A percentile compares a stretch with the other conserved stretches of the same genome.
phyloP scores from a whole-genome alignment of 768 basidiomycete genomes.

The Trametes coccinea region DNA sequence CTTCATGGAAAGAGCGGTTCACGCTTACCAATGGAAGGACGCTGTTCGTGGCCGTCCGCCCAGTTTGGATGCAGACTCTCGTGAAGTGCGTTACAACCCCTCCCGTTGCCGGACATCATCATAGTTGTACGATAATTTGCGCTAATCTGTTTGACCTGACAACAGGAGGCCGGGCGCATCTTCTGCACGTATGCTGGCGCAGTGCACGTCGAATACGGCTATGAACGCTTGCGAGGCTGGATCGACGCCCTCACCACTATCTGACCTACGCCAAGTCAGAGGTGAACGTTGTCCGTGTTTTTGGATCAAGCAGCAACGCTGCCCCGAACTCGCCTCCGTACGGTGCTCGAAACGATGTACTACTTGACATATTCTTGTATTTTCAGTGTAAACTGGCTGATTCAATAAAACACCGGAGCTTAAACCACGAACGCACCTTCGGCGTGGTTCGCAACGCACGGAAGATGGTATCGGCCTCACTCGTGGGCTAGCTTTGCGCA shows the following conservation, averaged over 20 bases:
- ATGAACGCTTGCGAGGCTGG: not conserved
- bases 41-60: not conserved
- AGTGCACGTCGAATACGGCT: slow-evolving; percentile 3
- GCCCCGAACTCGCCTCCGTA: too few species aligned
- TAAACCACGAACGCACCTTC: too few species aligned
- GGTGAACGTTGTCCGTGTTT: too few species aligned
- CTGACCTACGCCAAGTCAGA: not conserved
- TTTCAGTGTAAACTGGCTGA: too few species aligned
- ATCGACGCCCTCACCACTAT: not conserved
- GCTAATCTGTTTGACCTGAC: not conserved
- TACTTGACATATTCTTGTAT: too few species aligned
- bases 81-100: not conserved
- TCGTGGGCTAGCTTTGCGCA: too few species aligned
- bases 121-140: not conserved
- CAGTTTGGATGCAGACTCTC: not conserved
- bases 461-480: too few species aligned
- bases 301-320: too few species aligned
- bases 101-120: not conserved
- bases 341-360: too few species aligned
- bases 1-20: slow-evolving; percentile 1
- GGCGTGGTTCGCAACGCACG: too few species aligned
- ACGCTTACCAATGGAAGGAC: not conserved
- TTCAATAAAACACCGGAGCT: too few species aligned
- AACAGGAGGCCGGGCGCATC: slow-evolving; percentile 1
- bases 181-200: slow-evolving; percentile 5